These are phyloP conservation scores for Oryza longistaminata DNA, from an alignment of 176 grass and related monocot genomes.

Conservation along the genomic window DNA sequence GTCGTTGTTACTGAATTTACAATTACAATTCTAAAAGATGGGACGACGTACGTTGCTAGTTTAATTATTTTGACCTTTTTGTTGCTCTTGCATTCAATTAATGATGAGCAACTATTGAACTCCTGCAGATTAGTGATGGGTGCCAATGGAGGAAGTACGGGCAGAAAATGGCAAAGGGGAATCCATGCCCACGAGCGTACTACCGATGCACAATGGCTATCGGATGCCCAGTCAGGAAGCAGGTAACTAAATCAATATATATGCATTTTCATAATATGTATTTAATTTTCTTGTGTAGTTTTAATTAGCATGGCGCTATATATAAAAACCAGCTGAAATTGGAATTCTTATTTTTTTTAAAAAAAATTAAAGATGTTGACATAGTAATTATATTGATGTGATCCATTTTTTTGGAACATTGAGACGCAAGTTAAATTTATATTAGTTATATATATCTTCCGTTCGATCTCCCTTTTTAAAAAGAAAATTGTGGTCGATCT, in stretches of 20 bases:
- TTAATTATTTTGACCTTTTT: too few species aligned
- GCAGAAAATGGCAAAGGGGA: slow-evolving; percentile 96
- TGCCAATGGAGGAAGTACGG: slow-evolving; percentile 98
- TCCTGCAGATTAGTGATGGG: slow-evolving; percentile 75
- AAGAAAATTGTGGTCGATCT: too few species aligned
- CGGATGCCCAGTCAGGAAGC: slow-evolving; percentile 84
- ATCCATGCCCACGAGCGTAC: slow-evolving; percentile 84
- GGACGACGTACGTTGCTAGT: not conserved
- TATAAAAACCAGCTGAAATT: too few species aligned
- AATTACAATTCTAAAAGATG: not conserved
- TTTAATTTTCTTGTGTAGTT: not conserved
- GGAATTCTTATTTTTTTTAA: too few species aligned
- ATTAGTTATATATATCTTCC: too few species aligned
- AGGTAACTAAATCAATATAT: slow-evolving; percentile 46
- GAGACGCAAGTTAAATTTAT: too few species aligned
- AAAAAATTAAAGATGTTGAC: too few species aligned
- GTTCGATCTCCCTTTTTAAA: too few species aligned
- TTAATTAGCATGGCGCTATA: too few species aligned
- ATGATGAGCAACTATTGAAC: not conserved
- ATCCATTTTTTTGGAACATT: too few species aligned
- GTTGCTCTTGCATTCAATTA: not conserved
- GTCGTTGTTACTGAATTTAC: not conserved
- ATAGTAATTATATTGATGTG: too few species aligned
- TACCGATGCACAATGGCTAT: slow-evolving; percentile 90
- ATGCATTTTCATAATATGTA: not conserved